phyloP scores from a whole-genome alignment of 441 rosid genomes.

The Cnidoscolus chayamansa region DNA sequence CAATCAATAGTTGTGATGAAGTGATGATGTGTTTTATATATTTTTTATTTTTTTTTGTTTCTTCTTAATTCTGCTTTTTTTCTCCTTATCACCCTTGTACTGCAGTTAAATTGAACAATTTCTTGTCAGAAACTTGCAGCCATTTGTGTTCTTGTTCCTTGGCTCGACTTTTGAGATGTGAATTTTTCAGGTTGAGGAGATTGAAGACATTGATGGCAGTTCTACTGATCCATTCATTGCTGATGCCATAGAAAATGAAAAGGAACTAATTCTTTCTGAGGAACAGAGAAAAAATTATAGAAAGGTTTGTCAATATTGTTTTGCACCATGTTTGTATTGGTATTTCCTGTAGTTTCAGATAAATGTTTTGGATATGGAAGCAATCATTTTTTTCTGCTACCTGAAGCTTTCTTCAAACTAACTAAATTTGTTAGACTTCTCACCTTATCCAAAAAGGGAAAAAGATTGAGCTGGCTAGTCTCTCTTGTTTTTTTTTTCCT shows the following conservation, averaged over 20 bases:
- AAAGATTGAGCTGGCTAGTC: background rate
- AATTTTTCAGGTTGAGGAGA: conserved; percentile 84
- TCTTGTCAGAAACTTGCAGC: background rate
- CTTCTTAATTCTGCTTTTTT: background rate
- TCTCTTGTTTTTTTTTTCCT: background rate
- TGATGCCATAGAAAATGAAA: conserved; percentile 84
- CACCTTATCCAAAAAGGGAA: background rate
- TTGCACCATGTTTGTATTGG: conserved; percentile 6
- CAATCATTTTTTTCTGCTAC: conserved; percentile 5
- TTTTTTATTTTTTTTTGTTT: background rate
- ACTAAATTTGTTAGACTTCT: background rate
- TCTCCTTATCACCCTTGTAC: background rate
- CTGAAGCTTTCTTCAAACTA: background rate
- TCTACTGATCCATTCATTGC: conserved; percentile 74
- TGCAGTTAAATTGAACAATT: background rate
- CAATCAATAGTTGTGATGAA: background rate
- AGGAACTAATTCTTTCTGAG: conserved; percentile 71
- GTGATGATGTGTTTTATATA: background rate
- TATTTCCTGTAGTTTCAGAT: conserved; percentile 13
- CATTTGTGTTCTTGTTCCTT: conserved; percentile 10
- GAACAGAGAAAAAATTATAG: conserved; percentile 72
- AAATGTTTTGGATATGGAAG: conserved; percentile 18
- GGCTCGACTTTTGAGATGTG: conserved; percentile 19
- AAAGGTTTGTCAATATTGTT: conserved; percentile 53
- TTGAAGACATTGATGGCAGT: conserved; percentile 77